phyloP scores from a whole-genome alignment of 179 eudicot genomes.

The Vitellaria paradoxa region DNA sequence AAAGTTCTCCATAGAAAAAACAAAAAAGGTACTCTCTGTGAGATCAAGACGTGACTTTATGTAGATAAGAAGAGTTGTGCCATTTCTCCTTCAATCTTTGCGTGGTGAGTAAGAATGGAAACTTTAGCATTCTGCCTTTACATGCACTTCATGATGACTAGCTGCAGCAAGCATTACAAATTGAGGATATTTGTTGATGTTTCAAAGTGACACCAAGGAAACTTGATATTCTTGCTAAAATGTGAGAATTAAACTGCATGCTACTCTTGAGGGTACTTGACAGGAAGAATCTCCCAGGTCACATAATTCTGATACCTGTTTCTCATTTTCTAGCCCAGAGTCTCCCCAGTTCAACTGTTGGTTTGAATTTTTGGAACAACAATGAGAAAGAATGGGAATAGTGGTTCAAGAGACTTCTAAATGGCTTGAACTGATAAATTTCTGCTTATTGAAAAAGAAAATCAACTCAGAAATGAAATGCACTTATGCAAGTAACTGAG shows the following conservation, averaged over 20 bases:
- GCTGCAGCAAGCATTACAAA: neutral
- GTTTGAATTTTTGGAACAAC: too few species aligned
- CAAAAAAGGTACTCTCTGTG: neutral
- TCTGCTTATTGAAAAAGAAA: too few species aligned
- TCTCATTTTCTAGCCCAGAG: too few species aligned
- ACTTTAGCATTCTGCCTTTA: neutral
- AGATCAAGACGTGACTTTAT: neutral
- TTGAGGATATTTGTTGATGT: neutral
- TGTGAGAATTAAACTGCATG: neutral
- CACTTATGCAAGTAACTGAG: too few species aligned
- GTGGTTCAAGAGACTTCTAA: too few species aligned
- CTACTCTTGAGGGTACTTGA: too few species aligned
- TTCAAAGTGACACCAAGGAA: slow-evolving; percentile 3
- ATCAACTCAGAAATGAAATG: too few species aligned
- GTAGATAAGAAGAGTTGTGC: neutral
- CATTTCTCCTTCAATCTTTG: neutral
- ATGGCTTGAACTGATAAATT: too few species aligned
- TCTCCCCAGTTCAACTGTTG: too few species aligned
- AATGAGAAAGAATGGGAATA: too few species aligned
- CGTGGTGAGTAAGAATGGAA: neutral
- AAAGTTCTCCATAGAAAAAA: slow-evolving; percentile 4
- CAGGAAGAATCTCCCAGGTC: too few species aligned
- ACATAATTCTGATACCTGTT: too few species aligned
- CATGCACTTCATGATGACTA: neutral
- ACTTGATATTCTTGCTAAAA: slow-evolving; percentile 1